phyloP scores from a whole-genome alignment of 257 asterid species.

The Osmanthus fragrans region DNA sequence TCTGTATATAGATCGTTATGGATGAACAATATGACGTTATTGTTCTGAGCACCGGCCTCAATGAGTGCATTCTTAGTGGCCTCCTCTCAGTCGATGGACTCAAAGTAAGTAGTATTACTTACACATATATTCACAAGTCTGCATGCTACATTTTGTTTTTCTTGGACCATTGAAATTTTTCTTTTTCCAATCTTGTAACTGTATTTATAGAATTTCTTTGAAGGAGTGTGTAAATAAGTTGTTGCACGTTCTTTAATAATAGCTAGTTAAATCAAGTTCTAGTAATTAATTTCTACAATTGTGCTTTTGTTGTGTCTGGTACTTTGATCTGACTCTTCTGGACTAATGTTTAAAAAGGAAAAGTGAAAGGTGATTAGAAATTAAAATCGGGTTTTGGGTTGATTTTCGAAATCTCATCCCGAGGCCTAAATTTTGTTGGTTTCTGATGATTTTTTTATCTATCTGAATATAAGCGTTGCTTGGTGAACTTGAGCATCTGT shows the following conservation, averaged over 20 bases:
- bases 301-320: no score
- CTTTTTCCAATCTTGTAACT: background rate
- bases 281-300: background rate
- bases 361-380: background rate
- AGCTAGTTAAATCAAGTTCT: no score
- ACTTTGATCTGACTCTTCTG: background rate
- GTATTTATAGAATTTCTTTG: background rate
- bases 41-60: constrained; percentile 83
- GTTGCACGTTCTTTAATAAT: no score
- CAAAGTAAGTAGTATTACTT: constrained; percentile 38
- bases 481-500: background rate
- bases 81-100: constrained; percentile 88
- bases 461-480: background rate
- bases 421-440: background rate
- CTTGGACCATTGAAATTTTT: no score
- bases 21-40: constrained; percentile 97
- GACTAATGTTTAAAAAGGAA: background rate
- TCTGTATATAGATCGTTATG: constrained; percentile 36
- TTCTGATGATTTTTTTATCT: background rate
- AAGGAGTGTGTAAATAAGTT: background rate
- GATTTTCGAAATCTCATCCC: background rate
- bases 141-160: background rate
- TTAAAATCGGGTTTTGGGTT: background rate
- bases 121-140: background rate
- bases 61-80: constrained; percentile 91